These are phyloP conservation scores for Phialophora verrucosa DNA, from an alignment of 2,329 filamentous ascomycete genomes.

Conservation along the genomic window DNA sequence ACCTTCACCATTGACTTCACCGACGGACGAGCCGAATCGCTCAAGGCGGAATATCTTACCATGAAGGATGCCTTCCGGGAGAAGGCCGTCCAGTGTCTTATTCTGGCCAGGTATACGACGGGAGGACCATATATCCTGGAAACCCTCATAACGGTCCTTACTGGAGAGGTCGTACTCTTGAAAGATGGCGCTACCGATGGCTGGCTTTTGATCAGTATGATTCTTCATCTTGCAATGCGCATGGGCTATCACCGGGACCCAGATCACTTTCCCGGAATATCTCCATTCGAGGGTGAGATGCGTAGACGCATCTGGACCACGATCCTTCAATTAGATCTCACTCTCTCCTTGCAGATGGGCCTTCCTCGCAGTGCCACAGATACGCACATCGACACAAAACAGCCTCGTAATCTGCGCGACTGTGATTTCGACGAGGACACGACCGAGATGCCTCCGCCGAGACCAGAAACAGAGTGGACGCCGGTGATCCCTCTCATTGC, in stretches of 20 bases:
- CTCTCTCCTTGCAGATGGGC: slow-evolving; percentile 68
- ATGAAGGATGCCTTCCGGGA: slow-evolving; percentile 41
- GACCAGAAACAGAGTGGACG: slow-evolving; percentile 62
- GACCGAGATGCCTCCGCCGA: slow-evolving; percentile 56
- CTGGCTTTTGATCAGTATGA: slow-evolving; percentile 61
- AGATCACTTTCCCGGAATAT: slow-evolving; percentile 58
- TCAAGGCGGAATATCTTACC: slow-evolving; percentile 39
- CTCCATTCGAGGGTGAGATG: slow-evolving; percentile 63
- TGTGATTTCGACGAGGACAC: slow-evolving; percentile 62
- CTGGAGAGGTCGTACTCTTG: slow-evolving; percentile 59
- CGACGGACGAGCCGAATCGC: slow-evolving; percentile 38
- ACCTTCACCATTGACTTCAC: slow-evolving; percentile 38
- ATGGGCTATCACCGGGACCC: slow-evolving; percentile 67
- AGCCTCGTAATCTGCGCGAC: slow-evolving; percentile 65
- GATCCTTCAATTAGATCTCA: slow-evolving; percentile 61
- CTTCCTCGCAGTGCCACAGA: slow-evolving; percentile 65
- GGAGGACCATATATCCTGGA: slow-evolving; percentile 59
- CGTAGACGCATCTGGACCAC: slow-evolving; percentile 50
- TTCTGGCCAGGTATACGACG: slow-evolving; percentile 61
- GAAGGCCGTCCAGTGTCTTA: slow-evolving; percentile 58
- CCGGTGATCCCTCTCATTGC: slow-evolving; percentile 47
- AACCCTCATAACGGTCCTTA: slow-evolving; percentile 61
- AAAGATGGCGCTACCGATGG: slow-evolving; percentile 60
- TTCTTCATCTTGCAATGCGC: slow-evolving; percentile 63
- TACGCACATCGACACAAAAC: slow-evolving; percentile 63